phyloP scores from a whole-genome alignment of 371 early-diverging fungal species.

The Mortierella sp. region DNA sequence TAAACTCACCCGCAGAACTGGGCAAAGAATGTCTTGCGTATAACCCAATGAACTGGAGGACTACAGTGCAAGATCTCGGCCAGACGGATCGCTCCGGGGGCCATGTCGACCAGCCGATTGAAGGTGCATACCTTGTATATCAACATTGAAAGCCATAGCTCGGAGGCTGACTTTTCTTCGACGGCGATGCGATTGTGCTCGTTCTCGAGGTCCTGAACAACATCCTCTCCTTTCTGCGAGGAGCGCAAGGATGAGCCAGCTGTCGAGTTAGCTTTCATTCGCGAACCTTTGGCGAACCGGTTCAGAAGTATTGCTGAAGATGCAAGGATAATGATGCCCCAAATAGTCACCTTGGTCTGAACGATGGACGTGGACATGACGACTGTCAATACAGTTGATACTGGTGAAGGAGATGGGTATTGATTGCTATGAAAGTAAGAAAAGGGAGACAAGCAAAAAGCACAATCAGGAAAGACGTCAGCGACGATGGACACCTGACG shows the following conservation, averaged over 20 bases:
- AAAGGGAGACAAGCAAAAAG: background rate
- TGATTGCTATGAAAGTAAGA: too few species aligned
- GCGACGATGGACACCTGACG: too few species aligned
- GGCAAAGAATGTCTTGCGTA: conserved; percentile 87
- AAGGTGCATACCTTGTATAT: conserved; percentile 82
- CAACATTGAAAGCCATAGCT: conserved; percentile 74
- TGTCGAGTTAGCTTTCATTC: conserved; percentile 17
- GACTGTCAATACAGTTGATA: conserved; percentile 4
- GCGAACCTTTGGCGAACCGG: conserved; percentile 25
- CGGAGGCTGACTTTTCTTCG: conserved; percentile 62
- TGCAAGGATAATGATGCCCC: conserved; percentile 30
- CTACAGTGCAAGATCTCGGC: conserved; percentile 68
- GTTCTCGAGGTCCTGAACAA: conserved; percentile 27
- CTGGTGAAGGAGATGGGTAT: background rate
- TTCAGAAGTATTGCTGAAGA: conserved; percentile 25
- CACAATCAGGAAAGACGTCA: too few species aligned
- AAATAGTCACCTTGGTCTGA: conserved; percentile 33
- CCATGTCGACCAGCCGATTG: conserved; percentile 70
- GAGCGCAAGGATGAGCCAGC: background rate
- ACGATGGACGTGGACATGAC: conserved; percentile 12
- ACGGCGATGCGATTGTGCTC: conserved; percentile 57
- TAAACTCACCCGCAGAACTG: conserved; percentile 85
- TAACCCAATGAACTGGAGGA: conserved; percentile 67
- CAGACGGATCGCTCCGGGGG: conserved; percentile 71
- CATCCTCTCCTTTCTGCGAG: conserved; percentile 1